Evolutionary conservation across 768 basidiomycete genomes (phyloP).

Genomic region (Boletus sp.): DNA sequence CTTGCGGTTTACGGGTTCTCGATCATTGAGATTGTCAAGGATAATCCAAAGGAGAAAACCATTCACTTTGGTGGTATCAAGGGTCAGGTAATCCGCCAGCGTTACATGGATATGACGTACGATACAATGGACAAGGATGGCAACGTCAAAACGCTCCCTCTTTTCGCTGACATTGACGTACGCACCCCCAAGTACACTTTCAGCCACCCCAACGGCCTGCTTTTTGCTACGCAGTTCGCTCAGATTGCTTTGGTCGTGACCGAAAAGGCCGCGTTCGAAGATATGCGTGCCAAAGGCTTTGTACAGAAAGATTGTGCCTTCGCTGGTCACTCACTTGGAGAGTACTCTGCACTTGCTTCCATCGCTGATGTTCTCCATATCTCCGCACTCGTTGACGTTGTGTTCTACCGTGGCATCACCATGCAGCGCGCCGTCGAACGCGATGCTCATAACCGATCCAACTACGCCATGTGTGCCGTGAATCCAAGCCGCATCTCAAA

Average conservation of each 20-base stretch:
- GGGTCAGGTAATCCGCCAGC: constrained; percentile 94
- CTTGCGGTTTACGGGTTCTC: constrained; percentile 97
- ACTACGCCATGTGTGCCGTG: constrained; percentile 99
- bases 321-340: constrained; percentile 97
- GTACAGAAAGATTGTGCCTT: constrained; percentile 92
- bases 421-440: constrained; percentile 99
- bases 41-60: constrained; percentile 97
- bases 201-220: constrained; percentile 90
- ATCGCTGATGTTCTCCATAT: constrained; percentile 97
- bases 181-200: constrained; percentile 98
- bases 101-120: constrained; percentile 99
- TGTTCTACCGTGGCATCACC: constrained; percentile 99
- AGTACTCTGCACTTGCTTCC: constrained; percentile 97
- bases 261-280: constrained; percentile 97
- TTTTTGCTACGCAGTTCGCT: constrained; percentile 98
- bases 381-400: constrained; percentile 93
- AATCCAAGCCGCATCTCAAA: constrained; percentile 94
- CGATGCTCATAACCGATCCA: constrained; percentile 87
- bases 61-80: constrained; percentile 99
- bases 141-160: constrained; percentile 90
- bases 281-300: constrained; percentile 95
- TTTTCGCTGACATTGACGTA: constrained; percentile 93
- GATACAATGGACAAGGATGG: constrained; percentile 97
- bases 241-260: constrained; percentile 98
- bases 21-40: constrained; percentile 97